These are phyloP conservation scores for Hypoxylon rubiginosum DNA, from an alignment of 2,329 filamentous ascomycete species.

Conservation along the genomic window DNA sequence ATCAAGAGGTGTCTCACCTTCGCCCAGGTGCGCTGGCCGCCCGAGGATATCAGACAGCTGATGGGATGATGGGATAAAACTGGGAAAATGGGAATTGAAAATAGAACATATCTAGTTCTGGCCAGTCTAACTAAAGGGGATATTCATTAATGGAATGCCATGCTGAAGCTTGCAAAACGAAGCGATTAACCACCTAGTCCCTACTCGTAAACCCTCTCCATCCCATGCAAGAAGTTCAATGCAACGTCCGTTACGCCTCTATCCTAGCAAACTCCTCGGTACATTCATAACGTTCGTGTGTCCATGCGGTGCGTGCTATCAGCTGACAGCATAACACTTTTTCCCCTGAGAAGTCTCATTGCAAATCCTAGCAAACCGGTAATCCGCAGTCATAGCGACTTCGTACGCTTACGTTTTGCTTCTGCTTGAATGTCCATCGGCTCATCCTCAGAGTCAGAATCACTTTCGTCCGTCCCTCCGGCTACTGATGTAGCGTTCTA, in stretches of 20 bases:
- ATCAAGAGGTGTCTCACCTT: constrained; percentile 98
- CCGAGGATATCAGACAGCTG: constrained; percentile 89
- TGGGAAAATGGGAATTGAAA: constrained; percentile 70
- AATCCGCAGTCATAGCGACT: neutral
- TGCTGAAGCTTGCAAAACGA: constrained; percentile 6
- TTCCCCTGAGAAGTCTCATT: neutral
- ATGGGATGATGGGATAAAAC: constrained; percentile 78
- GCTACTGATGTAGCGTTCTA: constrained; percentile 15
- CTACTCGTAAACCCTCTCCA: constrained; percentile 19
- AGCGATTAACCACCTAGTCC: constrained; percentile 5
- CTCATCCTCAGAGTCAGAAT: neutral
- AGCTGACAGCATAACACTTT: neutral
- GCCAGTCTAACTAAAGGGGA: constrained; percentile 19
- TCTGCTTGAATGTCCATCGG: neutral
- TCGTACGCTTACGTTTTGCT: neutral
- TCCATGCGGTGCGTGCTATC: neutral
- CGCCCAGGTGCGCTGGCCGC: constrained; percentile 96
- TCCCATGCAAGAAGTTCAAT: constrained; percentile 10
- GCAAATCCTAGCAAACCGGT: neutral
- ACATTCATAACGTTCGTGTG: neutral
- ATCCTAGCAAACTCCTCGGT: constrained; percentile 36
- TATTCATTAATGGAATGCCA: constrained; percentile 20
- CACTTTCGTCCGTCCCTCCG: neutral
- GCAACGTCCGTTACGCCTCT: constrained; percentile 33
- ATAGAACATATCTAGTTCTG: constrained; percentile 18